Conservation (phyloP, 345 rosid species). For the Moricandia arvensis region DNA sequence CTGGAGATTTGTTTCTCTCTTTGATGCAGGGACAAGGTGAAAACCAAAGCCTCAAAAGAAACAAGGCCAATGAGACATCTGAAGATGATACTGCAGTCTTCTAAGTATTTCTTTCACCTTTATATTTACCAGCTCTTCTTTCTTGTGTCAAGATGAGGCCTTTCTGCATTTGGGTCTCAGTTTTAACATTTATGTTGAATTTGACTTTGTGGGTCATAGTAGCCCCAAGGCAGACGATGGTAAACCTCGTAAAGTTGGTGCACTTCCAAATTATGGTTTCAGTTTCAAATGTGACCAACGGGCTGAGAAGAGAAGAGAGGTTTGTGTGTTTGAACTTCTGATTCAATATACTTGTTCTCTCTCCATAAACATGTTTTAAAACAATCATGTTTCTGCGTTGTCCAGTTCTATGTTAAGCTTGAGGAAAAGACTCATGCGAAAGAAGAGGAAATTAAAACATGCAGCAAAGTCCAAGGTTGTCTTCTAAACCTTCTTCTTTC, state of each 20-base stretch:
- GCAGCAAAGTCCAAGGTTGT: constrained; percentile 96
- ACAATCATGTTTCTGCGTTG: constrained; percentile 19
- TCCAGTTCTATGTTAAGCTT: constrained; percentile 92
- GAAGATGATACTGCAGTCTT: constrained; percentile 63
- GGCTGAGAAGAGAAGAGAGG: constrained; percentile 99
- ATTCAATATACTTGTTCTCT: neutral
- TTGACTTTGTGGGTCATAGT: constrained; percentile 46
- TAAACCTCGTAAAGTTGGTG: constrained; percentile 60
- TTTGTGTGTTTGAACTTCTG: constrained; percentile 36
- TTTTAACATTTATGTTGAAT: constrained; percentile 1
- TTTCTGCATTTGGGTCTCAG: constrained; percentile 13
- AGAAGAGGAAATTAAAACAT: constrained; percentile 69
- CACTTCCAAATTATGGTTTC: constrained; percentile 96
- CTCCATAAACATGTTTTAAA: neutral
- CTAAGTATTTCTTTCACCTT: constrained; percentile 59
- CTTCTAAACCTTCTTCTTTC: constrained; percentile 11
- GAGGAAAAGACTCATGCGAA: constrained; percentile 96
- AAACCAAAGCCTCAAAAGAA: constrained; percentile 59
- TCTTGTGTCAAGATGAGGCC: neutral
- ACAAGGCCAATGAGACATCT: constrained; percentile 47
- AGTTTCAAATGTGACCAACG: constrained; percentile 96
- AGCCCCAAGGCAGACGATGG: constrained; percentile 69
- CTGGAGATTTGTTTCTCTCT: neutral
- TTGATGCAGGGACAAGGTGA: constrained; percentile 62
- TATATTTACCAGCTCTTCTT: constrained; percentile 9